Conservation (phyloP, 176 grass and related monocot species). For the Triticum aestivum region IWGSC_CS_RefSeq_v2.1 NC_057809.1:433581065-433581564, state of each 20-base stretch:
- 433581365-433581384: slow-evolving; percentile 20
- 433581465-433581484: slow-evolving; percentile 20
- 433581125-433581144: not conserved
- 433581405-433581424: not conserved
- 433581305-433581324: slow-evolving; percentile 64
- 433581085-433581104: not conserved
- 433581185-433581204: not conserved
- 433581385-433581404: slow-evolving; percentile 32
- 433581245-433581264: slow-evolving; percentile 28
- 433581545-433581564: slow-evolving; percentile 17
- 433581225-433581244: not conserved
- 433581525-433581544: slow-evolving; percentile 42
- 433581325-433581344: slow-evolving; percentile 36
- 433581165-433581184: not conserved
- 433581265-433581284: slow-evolving; percentile 47
- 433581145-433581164: not conserved
- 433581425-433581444: not conserved
- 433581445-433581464: not conserved
- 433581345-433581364: slow-evolving; percentile 33
- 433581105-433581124: not conserved
- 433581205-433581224: not conserved
- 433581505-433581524: slow-evolving; percentile 26
- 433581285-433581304: slow-evolving; percentile 66
- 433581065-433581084: not conserved
- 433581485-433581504: slow-evolving; percentile 16